These are phyloP conservation scores for Penicillium sp. DNA, from an alignment of 2,329 filamentous ascomycete genomes.

Conservation along the genomic window DNA sequence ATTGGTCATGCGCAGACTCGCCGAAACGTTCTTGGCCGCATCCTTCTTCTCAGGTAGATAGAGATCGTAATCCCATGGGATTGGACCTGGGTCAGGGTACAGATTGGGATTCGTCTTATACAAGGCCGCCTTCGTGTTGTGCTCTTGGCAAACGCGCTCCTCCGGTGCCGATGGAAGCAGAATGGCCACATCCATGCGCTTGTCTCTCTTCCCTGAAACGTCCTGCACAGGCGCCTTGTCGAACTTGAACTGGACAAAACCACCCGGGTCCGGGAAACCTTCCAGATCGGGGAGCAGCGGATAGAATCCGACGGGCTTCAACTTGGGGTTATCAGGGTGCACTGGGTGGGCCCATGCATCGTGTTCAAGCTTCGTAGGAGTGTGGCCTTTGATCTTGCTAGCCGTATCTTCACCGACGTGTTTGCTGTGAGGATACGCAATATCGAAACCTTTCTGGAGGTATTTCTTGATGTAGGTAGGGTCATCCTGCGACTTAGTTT, in stretches of 20 bases:
- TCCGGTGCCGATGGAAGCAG: no score
- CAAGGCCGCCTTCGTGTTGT: no score
- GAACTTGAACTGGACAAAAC: constrained; percentile 55
- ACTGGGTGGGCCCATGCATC: constrained; percentile 53
- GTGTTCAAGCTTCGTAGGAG: constrained; percentile 46
- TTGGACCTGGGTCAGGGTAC: no score
- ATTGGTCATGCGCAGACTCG: no score
- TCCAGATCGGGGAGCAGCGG: constrained; percentile 55
- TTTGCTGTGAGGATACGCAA: constrained; percentile 54
- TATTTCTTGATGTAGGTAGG: constrained; percentile 53
- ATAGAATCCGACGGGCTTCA: constrained; percentile 53
- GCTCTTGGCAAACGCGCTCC: no score
- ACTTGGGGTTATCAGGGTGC: constrained; percentile 50
- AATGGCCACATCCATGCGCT: constrained; percentile 54
- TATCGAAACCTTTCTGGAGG: constrained; percentile 56
- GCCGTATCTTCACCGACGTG: constrained; percentile 50
- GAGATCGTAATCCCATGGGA: no score
- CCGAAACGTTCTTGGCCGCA: no score
- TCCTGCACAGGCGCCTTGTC: constrained; percentile 49
- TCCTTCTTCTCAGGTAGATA: no score
- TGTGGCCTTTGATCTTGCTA: constrained; percentile 46
- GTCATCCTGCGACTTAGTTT: constrained; percentile 43
- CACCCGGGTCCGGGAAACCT: constrained; percentile 50
- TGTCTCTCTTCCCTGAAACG: constrained; percentile 45
- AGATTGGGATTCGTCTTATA: no score